A percentile compares a stretch with the other conserved stretches of the same genome.
Evolutionary conservation across 106 monocot genomes (phyloP).

Genomic region (Xerophyta viscosa): DNA sequence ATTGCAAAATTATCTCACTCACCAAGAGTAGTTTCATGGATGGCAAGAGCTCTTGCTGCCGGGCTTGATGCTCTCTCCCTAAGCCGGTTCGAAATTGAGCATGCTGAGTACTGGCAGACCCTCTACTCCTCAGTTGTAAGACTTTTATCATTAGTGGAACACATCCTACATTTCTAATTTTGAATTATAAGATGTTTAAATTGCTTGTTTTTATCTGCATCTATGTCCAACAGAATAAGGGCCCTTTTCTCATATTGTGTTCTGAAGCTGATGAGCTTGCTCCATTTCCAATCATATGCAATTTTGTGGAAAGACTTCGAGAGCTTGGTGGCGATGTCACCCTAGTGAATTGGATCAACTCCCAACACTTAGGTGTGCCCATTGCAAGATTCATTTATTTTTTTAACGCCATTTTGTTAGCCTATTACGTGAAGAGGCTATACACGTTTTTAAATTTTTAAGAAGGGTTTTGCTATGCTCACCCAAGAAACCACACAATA

Average conservation of each 20-base stretch:
- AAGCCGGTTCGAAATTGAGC: conserved; percentile 59
- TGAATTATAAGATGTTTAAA: background rate
- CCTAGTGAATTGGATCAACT: conserved; percentile 60
- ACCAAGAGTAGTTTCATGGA: conserved; percentile 65
- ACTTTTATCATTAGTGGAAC: conserved; percentile 1
- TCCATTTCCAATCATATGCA: conserved; percentile 41
- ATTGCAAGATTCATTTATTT: background rate
- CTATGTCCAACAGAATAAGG: conserved; percentile 40
- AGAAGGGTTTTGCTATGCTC: background rate
- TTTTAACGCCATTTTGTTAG: background rate
- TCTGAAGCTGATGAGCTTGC: conserved; percentile 88
- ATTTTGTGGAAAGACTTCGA: conserved; percentile 58
- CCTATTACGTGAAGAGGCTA: too few species aligned
- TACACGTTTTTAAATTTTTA: too few species aligned
- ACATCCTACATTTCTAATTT: background rate
- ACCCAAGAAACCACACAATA: too few species aligned
- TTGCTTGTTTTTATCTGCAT: background rate
- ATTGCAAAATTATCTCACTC: conserved; percentile 46
- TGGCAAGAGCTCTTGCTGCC: conserved; percentile 54
- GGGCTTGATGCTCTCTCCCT: conserved; percentile 65
- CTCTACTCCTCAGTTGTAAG: conserved; percentile 79
- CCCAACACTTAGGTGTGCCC: conserved; percentile 73
- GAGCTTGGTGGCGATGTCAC: conserved; percentile 84
- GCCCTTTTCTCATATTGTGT: conserved; percentile 80
- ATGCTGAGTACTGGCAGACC: conserved; percentile 76